These are phyloP conservation scores for Cladosporium halotolerans DNA, from an alignment of 2,329 filamentous ascomycete species.

Conservation along the genomic window DNA sequence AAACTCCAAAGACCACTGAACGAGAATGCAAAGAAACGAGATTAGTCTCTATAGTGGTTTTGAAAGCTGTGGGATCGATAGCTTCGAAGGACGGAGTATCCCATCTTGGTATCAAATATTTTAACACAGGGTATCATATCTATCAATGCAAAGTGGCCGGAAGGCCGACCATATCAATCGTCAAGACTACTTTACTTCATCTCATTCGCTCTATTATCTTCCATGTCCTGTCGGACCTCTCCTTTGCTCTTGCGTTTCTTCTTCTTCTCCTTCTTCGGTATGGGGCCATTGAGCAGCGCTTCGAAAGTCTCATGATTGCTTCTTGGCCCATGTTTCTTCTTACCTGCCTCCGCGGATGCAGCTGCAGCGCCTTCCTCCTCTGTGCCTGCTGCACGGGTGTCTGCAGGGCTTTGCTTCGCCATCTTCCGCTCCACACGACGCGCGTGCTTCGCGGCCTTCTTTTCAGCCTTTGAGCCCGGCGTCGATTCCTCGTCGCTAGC, in stretches of 20 bases:
- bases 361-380: background rate
- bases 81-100: no score
- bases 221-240: background rate
- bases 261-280: conserved; percentile 22
- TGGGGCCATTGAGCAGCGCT: conserved; percentile 21
- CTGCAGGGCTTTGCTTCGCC: conserved; percentile 6
- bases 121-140: conserved; percentile 10
- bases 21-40: no score
- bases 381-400: background rate
- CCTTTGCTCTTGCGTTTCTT: conserved; percentile 24
- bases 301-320: conserved; percentile 20
- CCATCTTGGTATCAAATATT: background rate
- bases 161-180: background rate
- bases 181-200: background rate
- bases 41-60: no score
- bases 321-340: conserved; percentile 11
- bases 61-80: no score
- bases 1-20: no score
- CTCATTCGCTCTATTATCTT: background rate
- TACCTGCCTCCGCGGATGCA: background rate
- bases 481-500: conserved; percentile 10
- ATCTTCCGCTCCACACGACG: conserved; percentile 10
- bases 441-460: conserved; percentile 16
- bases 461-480: conserved; percentile 12
- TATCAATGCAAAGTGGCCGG: conserved; percentile 4